A percentile compares a stretch with the other conserved stretches of the same genome.
Conservation (phyloP, 2,329 filamentous ascomycete species). For the Ceratocystis papillata region DNA sequence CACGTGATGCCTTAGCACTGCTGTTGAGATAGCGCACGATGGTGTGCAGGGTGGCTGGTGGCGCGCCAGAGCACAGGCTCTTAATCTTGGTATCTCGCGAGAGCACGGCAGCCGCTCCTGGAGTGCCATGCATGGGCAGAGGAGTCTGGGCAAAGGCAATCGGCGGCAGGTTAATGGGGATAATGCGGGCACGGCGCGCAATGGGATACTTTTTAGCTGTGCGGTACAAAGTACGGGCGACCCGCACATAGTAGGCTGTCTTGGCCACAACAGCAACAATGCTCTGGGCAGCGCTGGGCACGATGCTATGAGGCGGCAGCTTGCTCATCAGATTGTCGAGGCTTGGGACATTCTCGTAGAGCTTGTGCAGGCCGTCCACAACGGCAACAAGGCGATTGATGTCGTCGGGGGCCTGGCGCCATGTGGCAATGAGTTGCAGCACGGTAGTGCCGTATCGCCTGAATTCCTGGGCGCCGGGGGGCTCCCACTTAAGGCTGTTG, state of each 20-base stretch:
- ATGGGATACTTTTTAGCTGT: conserved; percentile 30
- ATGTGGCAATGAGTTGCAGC: conserved; percentile 17
- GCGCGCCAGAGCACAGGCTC: conserved; percentile 19
- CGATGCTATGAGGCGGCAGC: conserved; percentile 14
- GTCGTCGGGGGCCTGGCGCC: conserved; percentile 18
- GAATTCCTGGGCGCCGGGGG: conserved; percentile 17
- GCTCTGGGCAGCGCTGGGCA: conserved; percentile 22
- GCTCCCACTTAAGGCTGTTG: conserved; percentile 18
- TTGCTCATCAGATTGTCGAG: conserved; percentile 22
- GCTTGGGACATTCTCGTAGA: conserved; percentile 13
- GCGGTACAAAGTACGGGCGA: conserved; percentile 27
- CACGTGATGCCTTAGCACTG: conserved; percentile 18
- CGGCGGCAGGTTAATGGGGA: conserved; percentile 28
- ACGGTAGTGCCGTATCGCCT: conserved; percentile 14
- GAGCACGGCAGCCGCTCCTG: background rate
- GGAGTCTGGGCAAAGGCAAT: conserved; percentile 17
- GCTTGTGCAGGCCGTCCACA: conserved; percentile 13
- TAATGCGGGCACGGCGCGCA: conserved; percentile 29
- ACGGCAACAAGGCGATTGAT: conserved; percentile 16
- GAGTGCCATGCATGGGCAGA: conserved; percentile 15
- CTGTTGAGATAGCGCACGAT: conserved; percentile 22
- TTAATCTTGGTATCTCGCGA: conserved; percentile 20
- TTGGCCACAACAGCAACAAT: conserved; percentile 22
- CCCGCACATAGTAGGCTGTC: conserved; percentile 22
- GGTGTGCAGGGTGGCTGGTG: conserved; percentile 18